These are phyloP conservation scores for Karstenula rhodostoma DNA, from an alignment of 2,329 filamentous ascomycete species.

Conservation along the genomic window DNA sequence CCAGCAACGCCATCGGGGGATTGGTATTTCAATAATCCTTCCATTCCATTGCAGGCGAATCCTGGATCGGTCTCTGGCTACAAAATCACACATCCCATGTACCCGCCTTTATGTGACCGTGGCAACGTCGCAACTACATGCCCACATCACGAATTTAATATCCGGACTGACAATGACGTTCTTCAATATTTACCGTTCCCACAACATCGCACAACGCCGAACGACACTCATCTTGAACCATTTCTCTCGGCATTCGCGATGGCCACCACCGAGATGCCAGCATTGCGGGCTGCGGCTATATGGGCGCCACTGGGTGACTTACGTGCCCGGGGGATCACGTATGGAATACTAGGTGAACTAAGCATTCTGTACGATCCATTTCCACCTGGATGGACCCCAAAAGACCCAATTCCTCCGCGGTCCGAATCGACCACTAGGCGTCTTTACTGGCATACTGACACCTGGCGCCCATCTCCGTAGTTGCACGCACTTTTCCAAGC, in stretches of 20 bases:
- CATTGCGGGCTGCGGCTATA: background rate
- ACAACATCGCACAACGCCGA: background rate
- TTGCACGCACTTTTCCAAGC: background rate
- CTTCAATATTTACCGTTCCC: background rate
- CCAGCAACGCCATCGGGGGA: background rate
- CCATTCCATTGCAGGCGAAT: too few relatives aligned
- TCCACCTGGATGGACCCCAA: too few relatives aligned
- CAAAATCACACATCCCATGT: background rate
- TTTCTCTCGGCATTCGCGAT: background rate
- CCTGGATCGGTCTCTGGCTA: too few relatives aligned
- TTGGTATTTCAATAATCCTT: conserved; percentile 10
- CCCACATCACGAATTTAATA: background rate
- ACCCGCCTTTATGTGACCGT: background rate
- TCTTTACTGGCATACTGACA: background rate
- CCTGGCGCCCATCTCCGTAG: background rate
- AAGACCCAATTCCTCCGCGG: background rate
- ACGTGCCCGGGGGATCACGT: background rate
- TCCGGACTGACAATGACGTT: background rate
- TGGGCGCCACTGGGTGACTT: background rate
- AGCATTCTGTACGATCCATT: background rate
- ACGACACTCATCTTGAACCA: background rate
- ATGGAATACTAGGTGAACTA: background rate
- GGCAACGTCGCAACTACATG: background rate
- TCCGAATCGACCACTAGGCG: background rate
- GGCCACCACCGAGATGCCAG: background rate